Evolutionary conservation across 805 yeast species (phyloP).

Genomic region (Candida fluviatilis): DNA sequence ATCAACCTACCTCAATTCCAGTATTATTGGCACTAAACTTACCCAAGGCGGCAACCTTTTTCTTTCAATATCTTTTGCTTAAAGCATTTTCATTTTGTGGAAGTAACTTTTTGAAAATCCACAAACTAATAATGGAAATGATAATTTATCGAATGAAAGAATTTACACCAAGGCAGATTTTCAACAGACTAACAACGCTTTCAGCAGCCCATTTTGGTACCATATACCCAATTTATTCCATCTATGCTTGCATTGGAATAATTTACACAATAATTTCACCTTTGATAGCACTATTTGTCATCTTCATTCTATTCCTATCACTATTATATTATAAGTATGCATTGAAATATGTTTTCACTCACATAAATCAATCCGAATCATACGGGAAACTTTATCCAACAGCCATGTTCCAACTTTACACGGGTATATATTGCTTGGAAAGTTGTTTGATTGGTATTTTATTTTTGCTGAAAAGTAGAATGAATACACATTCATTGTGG

Average conservation of each 20-base stretch:
- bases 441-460: constrained; percentile 74
- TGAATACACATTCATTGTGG: constrained; percentile 40
- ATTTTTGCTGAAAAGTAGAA: constrained; percentile 52
- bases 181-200: constrained; percentile 39
- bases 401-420: constrained; percentile 71
- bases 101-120: constrained; percentile 58
- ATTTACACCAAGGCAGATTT: constrained; percentile 58
- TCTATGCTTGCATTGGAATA: constrained; percentile 72
- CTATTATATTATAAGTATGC: constrained; percentile 69
- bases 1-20: constrained; percentile 71
- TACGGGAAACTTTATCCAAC: constrained; percentile 67
- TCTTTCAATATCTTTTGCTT: constrained; percentile 69
- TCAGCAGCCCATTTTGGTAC: constrained; percentile 71
- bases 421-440: constrained; percentile 81
- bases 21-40: constrained; percentile 68
- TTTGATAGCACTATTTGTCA: constrained; percentile 58
- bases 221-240: constrained; percentile 69
- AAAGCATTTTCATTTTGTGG: constrained; percentile 79
- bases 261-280: constrained; percentile 82
- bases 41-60: constrained; percentile 84
- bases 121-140: constrained; percentile 41
- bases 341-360: constrained; percentile 52
- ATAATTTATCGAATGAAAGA: constrained; percentile 37
- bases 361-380: constrained; percentile 54
- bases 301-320: constrained; percentile 49